Conservation (phyloP, 1,284 basidiomycete genomes). For the Tilletia caries region DNA sequence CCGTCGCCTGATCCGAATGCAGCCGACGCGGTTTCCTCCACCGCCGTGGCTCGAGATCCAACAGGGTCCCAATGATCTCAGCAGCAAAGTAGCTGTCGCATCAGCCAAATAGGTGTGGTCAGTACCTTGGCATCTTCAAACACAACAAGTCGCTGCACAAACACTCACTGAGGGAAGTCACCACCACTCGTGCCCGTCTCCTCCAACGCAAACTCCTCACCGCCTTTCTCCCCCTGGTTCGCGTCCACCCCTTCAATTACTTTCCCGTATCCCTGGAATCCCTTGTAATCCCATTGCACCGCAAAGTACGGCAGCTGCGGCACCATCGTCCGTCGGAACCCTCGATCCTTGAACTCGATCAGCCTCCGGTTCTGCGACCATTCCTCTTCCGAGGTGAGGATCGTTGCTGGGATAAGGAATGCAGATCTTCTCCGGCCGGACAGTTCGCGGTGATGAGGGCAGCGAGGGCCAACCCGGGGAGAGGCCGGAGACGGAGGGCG, state of each 20-base stretch:
- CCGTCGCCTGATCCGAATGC: conserved; percentile 66
- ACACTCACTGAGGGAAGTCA: conserved; percentile 24
- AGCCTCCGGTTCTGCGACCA: conserved; percentile 97
- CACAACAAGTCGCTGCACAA: too few species aligned
- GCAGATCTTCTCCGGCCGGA: too few species aligned
- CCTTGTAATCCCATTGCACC: conserved; percentile 95
- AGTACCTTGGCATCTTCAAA: conserved; percentile 13
- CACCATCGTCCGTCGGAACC: conserved; percentile 63
- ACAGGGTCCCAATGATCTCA: conserved; percentile 87
- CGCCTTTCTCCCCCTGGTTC: conserved; percentile 63
- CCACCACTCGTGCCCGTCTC: conserved; percentile 18
- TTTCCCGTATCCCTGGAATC: conserved; percentile 72
- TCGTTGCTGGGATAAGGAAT: conserved; percentile 78
- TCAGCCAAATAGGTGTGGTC: neutral
- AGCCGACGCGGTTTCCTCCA: conserved; percentile 78
- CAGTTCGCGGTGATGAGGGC: too few species aligned
- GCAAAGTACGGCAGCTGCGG: conserved; percentile 97
- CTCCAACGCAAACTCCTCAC: conserved; percentile 74
- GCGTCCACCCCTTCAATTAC: conserved; percentile 55
- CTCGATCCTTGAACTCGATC: conserved; percentile 75
- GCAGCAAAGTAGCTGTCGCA: conserved; percentile 79
- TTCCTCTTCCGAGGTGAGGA: conserved; percentile 83
- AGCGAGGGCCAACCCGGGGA: too few species aligned
- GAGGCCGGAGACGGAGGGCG: too few species aligned
- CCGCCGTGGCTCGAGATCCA: conserved; percentile 79